Evolutionary conservation across 169 alveolate genomes (phyloP), one percentile per base, ranked within the genome.

Genomic region (Plasmodium relictum): DNA sequence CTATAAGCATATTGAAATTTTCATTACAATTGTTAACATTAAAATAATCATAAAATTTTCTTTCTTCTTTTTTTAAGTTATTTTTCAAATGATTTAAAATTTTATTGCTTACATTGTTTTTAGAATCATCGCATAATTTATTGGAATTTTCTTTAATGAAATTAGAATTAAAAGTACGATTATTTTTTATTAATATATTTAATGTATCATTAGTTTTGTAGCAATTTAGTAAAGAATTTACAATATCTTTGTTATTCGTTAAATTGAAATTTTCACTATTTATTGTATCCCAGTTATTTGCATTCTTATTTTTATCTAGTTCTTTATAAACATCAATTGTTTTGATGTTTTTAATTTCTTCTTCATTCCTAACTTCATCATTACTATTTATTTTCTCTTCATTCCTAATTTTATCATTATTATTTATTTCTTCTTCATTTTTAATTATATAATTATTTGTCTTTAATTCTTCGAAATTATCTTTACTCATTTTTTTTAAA

Each of bases 1-100:
- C n/a, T 54, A 78, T 65, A 6, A 66, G 26, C 10, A 16, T 14
- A 12, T 78, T 45, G 18, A 78, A 78, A 41, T 41, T 78, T 58
- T 39, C 78, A 41, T 41, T 14, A 9, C 26, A 41, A 4, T 3
- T 50, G 16, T 71, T 18, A 14, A 22, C 68, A 50, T 50, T 39
- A 26, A 9, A 48, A 37, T 56, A 18, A 54, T 24, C 6, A 50
- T 71, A 16, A 20, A 9, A 31, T 69, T 44, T 69, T 44, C 16
- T 69, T 7, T 42, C 76, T 20, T 69, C 76, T 24, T 68, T 68
- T 2, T 18, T n/a, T 44, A 68, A 10, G 22, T 68, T 48, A 10
- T 22, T 68, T 37, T 68, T 68, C 50, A 54, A 42, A 50, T 26
- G 2, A 20, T 16, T 44, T 2, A 14, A 48, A 18, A 16, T 0